Conservation (phyloP, 441 rosid species). For the Codiaeum variegatum region DNA sequence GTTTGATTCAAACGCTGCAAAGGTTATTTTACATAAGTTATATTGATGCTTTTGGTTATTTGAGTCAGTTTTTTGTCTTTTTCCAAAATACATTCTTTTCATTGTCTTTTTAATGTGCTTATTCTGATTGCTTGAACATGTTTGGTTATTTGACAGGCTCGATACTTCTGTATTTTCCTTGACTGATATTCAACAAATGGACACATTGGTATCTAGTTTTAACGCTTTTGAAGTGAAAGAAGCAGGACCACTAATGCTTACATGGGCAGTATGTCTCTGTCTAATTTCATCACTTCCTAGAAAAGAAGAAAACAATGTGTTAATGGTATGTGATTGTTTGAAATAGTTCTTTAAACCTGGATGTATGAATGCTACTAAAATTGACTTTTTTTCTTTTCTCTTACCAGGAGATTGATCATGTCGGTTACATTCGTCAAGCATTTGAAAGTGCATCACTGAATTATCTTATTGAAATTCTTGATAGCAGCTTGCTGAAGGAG, state of each 20-base stretch:
- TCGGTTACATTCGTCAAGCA: slow-evolving; percentile 84
- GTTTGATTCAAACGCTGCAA: slow-evolving; percentile 3
- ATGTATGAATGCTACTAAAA: slow-evolving; percentile 16
- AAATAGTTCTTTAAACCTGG: slow-evolving; percentile 16
- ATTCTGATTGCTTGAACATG: slow-evolving; percentile 24
- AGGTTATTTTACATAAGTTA: background rate
- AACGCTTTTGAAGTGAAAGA: slow-evolving; percentile 63
- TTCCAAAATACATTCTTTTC: background rate
- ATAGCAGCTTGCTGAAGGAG: slow-evolving; percentile 63
- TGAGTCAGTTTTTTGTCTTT: background rate
- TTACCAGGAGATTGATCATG: slow-evolving; percentile 83
- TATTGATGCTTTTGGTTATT: background rate
- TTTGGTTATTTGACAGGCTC: slow-evolving; percentile 46
- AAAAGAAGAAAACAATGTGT: slow-evolving; percentile 55
- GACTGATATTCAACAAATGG: slow-evolving; percentile 86
- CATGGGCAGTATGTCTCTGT: slow-evolving; percentile 96
- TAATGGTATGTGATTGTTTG: slow-evolving; percentile 48
- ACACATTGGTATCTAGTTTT: slow-evolving; percentile 69
- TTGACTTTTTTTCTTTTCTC: slow-evolving; percentile 21
- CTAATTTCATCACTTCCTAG: slow-evolving; percentile 77
- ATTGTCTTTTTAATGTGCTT: slow-evolving; percentile 19
- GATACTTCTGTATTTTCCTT: slow-evolving; percentile 57
- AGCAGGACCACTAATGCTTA: slow-evolving; percentile 69
- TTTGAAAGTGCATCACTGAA: slow-evolving; percentile 75
- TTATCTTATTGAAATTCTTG: slow-evolving; percentile 71